phyloP scores from a whole-genome alignment of 2,329 filamentous ascomycete species.

The Myriosclerotinia curreyana region DNA sequence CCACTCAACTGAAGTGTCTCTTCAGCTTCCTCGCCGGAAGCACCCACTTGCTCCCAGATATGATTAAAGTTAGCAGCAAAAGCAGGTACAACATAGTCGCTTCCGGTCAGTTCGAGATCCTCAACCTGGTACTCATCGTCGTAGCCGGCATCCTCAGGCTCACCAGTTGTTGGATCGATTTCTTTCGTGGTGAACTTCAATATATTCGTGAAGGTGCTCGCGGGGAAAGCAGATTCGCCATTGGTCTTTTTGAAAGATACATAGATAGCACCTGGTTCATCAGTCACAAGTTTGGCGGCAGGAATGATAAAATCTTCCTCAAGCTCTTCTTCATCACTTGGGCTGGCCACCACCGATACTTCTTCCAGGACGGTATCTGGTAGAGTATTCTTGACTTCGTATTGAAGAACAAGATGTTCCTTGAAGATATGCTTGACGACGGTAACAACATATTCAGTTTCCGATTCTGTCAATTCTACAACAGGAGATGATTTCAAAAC shows the following conservation, averaged over 20 bases:
- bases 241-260: conserved; percentile 85
- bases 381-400: conserved; percentile 96
- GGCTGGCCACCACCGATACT: conserved; percentile 77
- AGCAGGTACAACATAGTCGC: conserved; percentile 89
- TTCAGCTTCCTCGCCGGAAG: conserved; percentile 82
- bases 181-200: conserved; percentile 98
- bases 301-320: conserved; percentile 95
- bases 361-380: conserved; percentile 87
- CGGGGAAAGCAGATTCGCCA: conserved; percentile 73
- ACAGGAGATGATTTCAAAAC: conserved; percentile 87
- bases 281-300: conserved; percentile 74
- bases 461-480: conserved; percentile 90
- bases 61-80: conserved; percentile 95
- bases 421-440: conserved; percentile 98
- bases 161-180: conserved; percentile 89
- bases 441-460: conserved; percentile 94
- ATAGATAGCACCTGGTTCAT: conserved; percentile 90
- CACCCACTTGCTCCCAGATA: conserved; percentile 89
- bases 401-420: conserved; percentile 92
- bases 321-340: conserved; percentile 75
- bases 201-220: conserved; percentile 81
- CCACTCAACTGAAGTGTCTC: conserved; percentile 87
- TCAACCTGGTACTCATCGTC: conserved; percentile 98
- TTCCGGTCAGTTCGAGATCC: conserved; percentile 84
- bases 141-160: conserved; percentile 88